Evolutionary conservation across 83 land plant genomes (phyloP), one percentile per base, ranked within the genome.

Genomic region (Picea abies): DNA sequence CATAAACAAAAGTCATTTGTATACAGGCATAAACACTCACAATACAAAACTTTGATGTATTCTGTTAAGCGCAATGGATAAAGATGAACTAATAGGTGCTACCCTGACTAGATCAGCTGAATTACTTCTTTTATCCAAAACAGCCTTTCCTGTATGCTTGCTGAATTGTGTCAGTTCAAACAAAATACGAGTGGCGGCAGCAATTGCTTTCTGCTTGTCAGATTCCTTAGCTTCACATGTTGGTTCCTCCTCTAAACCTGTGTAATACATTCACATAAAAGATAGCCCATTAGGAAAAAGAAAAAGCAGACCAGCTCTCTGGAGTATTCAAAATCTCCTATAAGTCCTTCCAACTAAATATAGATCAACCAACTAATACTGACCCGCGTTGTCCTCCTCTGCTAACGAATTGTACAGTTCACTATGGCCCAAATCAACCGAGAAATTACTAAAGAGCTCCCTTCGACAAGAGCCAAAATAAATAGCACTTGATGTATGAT

Each of bases 31-130:
- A 81, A 84, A 58, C 85, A 89, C 99, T 94, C 92, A 97, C 99
- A 97, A 85, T 84, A 97, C 98, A 94, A 97, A 97, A 85, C 99
- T 97, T 84, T 97, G 98, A 87, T 95, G 95, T 85, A 97, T 92
- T 87, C 95, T 93, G 85, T 92, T 93, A 22, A 97, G 92, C 64
- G 98, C 91, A 70, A 91, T 78, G 89, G 71, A 83, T 60, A 97
- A 82, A 69, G 97, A 90, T 49, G 99, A 88, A 81, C 85, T 67
- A 67, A 97, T 87, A 47, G 80, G 84, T 20, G 88, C 78, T 14
- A 63, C 84, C 56, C 83, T 84, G 20, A 63, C 80, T 60, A 80
- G 84, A 62, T 85, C 67, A 70, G 83, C 82, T 14, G 90, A 58
- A 37, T 79, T 37, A 58, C 89, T 89, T 87, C 85, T 90, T 83